Percentiles rank a stretch among this genome's conserved stretches.
These are phyloP conservation scores for Thelonectria rubi DNA, from an alignment of 2,329 filamentous ascomycete genomes.

Conservation along the genomic window DNA sequence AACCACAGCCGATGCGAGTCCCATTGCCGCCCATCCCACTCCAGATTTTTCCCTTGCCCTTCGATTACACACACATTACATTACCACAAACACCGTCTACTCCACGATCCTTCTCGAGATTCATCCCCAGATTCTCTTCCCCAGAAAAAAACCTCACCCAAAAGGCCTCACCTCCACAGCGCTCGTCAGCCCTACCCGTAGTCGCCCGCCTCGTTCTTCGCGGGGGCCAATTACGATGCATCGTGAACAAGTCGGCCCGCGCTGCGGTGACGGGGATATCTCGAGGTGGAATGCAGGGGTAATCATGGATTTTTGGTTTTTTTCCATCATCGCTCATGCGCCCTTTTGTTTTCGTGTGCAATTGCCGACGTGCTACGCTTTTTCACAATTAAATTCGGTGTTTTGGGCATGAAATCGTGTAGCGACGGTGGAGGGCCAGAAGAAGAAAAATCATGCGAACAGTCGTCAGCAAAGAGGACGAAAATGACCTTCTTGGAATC, in stretches of 20 bases:
- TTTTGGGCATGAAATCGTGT: background rate
- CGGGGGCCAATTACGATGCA: constrained; percentile 10
- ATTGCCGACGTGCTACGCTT: background rate
- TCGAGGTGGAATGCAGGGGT: constrained; percentile 23
- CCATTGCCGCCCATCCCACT: background rate
- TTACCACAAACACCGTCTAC: background rate
- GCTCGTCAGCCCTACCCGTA: constrained; percentile 20
- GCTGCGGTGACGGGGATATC: constrained; percentile 22
- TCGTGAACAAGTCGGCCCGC: constrained; percentile 12
- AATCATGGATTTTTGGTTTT: constrained; percentile 19
- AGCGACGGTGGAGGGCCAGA: background rate
- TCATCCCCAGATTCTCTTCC: background rate
- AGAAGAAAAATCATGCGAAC: background rate
- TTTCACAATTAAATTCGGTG: background rate
- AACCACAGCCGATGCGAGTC: background rate
- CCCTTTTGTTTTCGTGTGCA: constrained; percentile 8
- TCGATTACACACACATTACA: background rate
- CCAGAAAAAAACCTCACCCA: background rate
- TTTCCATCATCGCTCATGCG: constrained; percentile 6
- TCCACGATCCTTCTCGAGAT: constrained; percentile 1
- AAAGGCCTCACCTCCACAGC: background rate
- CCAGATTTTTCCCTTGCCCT: background rate
- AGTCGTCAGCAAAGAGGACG: constrained; percentile 1
- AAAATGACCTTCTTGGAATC: constrained; percentile 11
- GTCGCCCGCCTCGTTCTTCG: background rate